Conservation (phyloP, 192 early-diverging fungal genomes). For the Diversispora epigaea region DNA sequence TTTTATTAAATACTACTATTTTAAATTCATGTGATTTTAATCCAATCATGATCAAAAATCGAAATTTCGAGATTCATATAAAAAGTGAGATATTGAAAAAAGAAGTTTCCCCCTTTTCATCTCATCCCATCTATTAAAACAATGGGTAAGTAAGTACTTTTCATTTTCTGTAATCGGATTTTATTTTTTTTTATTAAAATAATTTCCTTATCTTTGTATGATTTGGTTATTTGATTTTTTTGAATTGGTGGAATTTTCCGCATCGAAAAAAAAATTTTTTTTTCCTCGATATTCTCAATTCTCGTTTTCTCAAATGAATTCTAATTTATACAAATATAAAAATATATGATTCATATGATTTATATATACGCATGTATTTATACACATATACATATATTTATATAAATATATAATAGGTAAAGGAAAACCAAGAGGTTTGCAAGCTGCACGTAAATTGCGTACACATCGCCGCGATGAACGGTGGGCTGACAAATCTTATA, state of each 20-base stretch:
- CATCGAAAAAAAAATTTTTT: not conserved
- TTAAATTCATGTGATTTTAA: no score
- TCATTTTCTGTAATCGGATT: not conserved
- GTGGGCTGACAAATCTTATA: slow-evolving; percentile 99
- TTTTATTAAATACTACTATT: no score
- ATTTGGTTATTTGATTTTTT: no score
- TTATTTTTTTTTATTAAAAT: not conserved
- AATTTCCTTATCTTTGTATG: no score
- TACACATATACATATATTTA: not conserved
- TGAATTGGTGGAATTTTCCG: not conserved
- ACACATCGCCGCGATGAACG: slow-evolving; percentile 96
- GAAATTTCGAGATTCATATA: not conserved
- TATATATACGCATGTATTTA: no score
- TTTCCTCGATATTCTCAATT: not conserved
- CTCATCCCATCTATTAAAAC: not conserved
- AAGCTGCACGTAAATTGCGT: slow-evolving; percentile 98
- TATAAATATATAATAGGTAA: slow-evolving; percentile 47
- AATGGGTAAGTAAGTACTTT: slow-evolving; percentile 1
- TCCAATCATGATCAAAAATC: no score
- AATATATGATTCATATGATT: no score
- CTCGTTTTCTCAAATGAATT: no score
- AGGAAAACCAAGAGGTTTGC: slow-evolving; percentile 96
- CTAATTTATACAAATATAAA: no score
- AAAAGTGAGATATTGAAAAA: not conserved
- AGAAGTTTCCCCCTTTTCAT: not conserved